Conservation (phyloP, 495 filamentous ascomycete genomes). For the Thermothielavioides terrestris region DNA sequence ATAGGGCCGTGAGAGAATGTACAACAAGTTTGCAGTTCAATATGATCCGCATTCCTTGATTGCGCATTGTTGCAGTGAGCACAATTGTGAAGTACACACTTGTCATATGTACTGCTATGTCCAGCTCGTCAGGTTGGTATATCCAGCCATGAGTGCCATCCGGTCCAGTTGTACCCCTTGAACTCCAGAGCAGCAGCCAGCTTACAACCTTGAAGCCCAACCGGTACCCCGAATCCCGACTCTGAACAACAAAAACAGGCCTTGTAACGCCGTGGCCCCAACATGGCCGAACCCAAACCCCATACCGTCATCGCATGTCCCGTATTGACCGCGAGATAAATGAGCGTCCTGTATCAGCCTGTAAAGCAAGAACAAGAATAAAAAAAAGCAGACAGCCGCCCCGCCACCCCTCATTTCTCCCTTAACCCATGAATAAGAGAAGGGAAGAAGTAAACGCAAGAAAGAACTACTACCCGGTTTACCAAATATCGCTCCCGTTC, state of each 20-base stretch:
- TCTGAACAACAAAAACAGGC: not conserved
- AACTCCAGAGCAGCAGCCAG: conserved; percentile 13
- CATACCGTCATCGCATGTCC: too few species aligned
- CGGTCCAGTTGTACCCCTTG: not conserved
- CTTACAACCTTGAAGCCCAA: not conserved
- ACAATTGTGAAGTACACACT: not conserved
- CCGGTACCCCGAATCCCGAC: not conserved
- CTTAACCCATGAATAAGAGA: too few species aligned
- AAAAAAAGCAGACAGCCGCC: too few species aligned
- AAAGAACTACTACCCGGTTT: too few species aligned
- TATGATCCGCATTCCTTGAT: not conserved
- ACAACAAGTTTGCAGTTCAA: not conserved
- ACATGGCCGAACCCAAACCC: not conserved
- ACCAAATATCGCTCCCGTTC: conserved; percentile 22
- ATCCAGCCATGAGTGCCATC: too few species aligned
- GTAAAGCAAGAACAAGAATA: not conserved
- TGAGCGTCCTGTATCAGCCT: not conserved
- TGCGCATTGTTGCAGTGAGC: not conserved
- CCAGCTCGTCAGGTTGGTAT: too few species aligned
- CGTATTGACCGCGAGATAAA: not conserved
- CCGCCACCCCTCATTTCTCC: too few species aligned
- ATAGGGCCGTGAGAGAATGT: not conserved
- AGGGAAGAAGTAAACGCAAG: too few species aligned
- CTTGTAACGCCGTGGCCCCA: not conserved
- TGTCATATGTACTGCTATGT: too few species aligned